A percentile compares a stretch with the other conserved stretches of the same genome.
phyloP scores from a whole-genome alignment of 192 early-diverging fungal genomes.

The Rhizophagus sp. region DNA sequence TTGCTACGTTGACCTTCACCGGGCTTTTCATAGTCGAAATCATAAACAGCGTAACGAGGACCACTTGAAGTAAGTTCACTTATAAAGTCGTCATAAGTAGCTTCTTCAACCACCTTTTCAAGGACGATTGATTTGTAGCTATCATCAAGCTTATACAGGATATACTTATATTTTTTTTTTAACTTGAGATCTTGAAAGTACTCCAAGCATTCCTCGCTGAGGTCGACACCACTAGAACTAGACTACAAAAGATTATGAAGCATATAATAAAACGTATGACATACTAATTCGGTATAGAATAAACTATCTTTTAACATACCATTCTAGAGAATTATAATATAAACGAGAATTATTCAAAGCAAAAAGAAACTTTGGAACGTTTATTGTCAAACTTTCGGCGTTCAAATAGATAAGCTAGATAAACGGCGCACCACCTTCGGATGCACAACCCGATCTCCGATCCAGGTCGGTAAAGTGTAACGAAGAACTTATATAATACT shows the following conservation, averaged over 20 bases:
- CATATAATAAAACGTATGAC: not conserved
- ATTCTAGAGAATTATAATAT: not conserved
- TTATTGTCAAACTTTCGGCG: too few relatives aligned
- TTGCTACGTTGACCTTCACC: slow-evolving; percentile 77
- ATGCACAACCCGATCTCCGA: too few relatives aligned
- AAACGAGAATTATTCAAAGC: not conserved
- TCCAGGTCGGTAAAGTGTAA: too few relatives aligned
- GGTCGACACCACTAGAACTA: slow-evolving; percentile 67
- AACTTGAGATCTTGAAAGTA: slow-evolving; percentile 75
- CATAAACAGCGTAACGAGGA: slow-evolving; percentile 88
- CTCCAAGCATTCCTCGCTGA: slow-evolving; percentile 60
- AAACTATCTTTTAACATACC: not conserved
- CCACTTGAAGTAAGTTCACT: slow-evolving; percentile 59
- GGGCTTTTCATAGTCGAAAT: slow-evolving; percentile 74
- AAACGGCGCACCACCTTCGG: too few relatives aligned
- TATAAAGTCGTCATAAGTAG: slow-evolving; percentile 72
- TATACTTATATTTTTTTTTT: slow-evolving; percentile 69
- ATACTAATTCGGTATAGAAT: not conserved
- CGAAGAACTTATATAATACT: too few relatives aligned
- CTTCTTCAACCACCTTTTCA: slow-evolving; percentile 50
- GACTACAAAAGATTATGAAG: slow-evolving; percentile 49
- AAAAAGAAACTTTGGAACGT: too few relatives aligned
- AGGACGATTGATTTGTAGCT: slow-evolving; percentile 69
- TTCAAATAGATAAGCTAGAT: too few relatives aligned
- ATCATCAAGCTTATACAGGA: slow-evolving; percentile 82